These are phyloP conservation scores for Leccinum griseonigrum DNA, from an alignment of 1,284 basidiomycete species.

Conservation along the genomic window DNA sequence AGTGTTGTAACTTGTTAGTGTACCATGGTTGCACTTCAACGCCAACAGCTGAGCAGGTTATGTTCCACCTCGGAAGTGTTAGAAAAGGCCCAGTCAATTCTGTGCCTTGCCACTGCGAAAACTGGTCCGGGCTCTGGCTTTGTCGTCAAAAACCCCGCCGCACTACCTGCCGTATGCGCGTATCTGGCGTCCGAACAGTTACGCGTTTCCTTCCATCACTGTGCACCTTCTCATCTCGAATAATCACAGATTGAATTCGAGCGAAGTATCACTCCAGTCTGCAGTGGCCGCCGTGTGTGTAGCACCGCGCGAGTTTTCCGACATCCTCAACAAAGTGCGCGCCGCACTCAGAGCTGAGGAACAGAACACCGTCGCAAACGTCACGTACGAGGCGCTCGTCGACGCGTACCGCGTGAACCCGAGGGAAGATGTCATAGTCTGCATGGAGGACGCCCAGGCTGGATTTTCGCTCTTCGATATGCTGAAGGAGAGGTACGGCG, in stretches of 20 bases:
- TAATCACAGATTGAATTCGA: conserved; percentile 17
- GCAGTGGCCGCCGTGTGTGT: conserved; percentile 28
- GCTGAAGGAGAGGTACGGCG: conserved; percentile 22
- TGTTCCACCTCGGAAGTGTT: neutral
- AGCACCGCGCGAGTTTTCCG: conserved; percentile 16
- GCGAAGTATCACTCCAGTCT: conserved; percentile 27
- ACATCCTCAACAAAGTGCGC: conserved; percentile 25
- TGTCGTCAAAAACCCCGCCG: conserved; percentile 19
- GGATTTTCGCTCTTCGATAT: conserved; percentile 14
- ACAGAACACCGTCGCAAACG: neutral
- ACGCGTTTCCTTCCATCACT: neutral
- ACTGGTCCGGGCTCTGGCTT: conserved; percentile 31
- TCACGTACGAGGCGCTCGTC: conserved; percentile 28
- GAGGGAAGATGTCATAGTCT: conserved; percentile 17
- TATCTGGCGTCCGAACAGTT: conserved; percentile 32
- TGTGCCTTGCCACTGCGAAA: conserved; percentile 22
- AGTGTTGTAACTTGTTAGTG: neutral
- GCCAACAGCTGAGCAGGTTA: neutral
- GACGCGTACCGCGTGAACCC: conserved; percentile 8
- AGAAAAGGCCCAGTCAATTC: conserved; percentile 4
- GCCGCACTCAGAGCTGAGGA: conserved; percentile 15
- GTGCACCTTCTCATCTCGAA: neutral
- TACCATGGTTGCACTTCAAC: neutral
- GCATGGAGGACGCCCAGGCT: conserved; percentile 30
- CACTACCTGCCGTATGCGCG: conserved; percentile 30